These are phyloP conservation scores for Pseudozyma sp. DNA, from an alignment of 1,284 basidiomycete species.

Conservation along the genomic window DNA sequence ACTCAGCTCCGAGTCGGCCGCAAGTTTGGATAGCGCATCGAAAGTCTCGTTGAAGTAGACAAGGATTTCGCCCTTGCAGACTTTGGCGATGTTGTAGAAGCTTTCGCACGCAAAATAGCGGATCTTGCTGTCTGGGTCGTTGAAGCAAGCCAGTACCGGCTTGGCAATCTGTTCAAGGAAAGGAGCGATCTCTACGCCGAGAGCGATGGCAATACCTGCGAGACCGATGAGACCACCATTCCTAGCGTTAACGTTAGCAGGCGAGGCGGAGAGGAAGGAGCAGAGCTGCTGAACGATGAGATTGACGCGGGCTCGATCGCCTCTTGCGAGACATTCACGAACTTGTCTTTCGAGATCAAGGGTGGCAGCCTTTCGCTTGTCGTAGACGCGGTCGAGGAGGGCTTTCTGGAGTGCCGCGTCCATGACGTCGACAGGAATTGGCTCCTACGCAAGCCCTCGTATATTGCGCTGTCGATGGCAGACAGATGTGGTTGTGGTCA, in stretches of 20 bases:
- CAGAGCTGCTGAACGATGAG: constrained; percentile 94
- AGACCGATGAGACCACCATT: constrained; percentile 97
- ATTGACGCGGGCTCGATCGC: constrained; percentile 83
- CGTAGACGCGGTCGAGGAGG: constrained; percentile 74
- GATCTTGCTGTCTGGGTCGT: constrained; percentile 92
- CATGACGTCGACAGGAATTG: constrained; percentile 16
- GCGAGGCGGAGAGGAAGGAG: constrained; percentile 71
- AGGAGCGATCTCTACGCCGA: constrained; percentile 90
- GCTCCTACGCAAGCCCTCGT: background rate
- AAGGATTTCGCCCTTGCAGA: constrained; percentile 95
- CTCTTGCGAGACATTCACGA: constrained; percentile 83
- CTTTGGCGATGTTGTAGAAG: constrained; percentile 95
- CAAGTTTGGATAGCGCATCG: constrained; percentile 96
- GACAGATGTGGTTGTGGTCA: too few species aligned
- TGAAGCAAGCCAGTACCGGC: constrained; percentile 91
- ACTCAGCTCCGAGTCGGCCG: constrained; percentile 93
- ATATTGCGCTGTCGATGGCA: background rate
- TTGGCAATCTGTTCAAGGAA: constrained; percentile 94
- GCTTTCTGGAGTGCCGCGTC: constrained; percentile 65
- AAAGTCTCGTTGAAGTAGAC: constrained; percentile 99
- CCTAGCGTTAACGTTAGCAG: constrained; percentile 76
- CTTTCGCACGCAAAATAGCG: constrained; percentile 97
- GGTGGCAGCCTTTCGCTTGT: constrained; percentile 94
- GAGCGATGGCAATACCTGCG: constrained; percentile 93
- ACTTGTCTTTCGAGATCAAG: constrained; percentile 96